Conservation (phyloP, 352 stramenopile species). For the Phytophthora pisi region DNA sequence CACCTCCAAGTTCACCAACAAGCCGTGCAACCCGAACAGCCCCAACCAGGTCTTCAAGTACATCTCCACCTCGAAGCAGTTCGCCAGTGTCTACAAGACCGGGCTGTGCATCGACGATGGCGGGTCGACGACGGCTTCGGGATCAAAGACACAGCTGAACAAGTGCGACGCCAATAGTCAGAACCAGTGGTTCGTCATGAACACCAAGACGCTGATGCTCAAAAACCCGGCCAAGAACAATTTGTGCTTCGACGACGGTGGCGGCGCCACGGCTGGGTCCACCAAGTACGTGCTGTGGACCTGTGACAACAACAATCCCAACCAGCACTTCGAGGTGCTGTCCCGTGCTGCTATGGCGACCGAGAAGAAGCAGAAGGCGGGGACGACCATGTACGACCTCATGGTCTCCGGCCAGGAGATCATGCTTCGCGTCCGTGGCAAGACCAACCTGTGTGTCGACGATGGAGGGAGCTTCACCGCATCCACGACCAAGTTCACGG, state of each 20-base stretch:
- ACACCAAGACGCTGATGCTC: conserved; percentile 29
- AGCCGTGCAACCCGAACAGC: conserved; percentile 37
- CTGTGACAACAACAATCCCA: conserved; percentile 24
- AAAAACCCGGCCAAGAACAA: conserved; percentile 35
- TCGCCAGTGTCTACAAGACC: conserved; percentile 33
- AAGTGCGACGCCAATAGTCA: conserved; percentile 33
- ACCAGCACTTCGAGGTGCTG: conserved; percentile 26
- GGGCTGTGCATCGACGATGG: conserved; percentile 34
- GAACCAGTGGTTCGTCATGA: conserved; percentile 35
- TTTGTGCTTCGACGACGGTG: conserved; percentile 40
- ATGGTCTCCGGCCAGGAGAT: conserved; percentile 30
- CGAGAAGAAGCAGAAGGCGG: conserved; percentile 20
- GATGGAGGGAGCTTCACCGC: conserved; percentile 34
- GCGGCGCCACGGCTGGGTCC: conserved; percentile 6
- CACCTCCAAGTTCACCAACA: conserved; percentile 33
- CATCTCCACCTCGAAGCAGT: conserved; percentile 9
- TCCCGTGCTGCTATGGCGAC: conserved; percentile 23
- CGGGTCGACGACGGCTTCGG: conserved; percentile 13
- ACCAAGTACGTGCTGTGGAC: conserved; percentile 27
- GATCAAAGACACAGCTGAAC: conserved; percentile 24
- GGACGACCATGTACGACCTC: conserved; percentile 28
- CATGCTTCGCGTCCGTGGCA: conserved; percentile 32
- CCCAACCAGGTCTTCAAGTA: conserved; percentile 43
- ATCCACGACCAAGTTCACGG: conserved; percentile 26
- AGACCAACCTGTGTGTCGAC: conserved; percentile 42